These are phyloP conservation scores for Rauvolfia tetraphylla DNA, from an alignment of 257 asterid genomes.

Conservation along the genomic window DNA sequence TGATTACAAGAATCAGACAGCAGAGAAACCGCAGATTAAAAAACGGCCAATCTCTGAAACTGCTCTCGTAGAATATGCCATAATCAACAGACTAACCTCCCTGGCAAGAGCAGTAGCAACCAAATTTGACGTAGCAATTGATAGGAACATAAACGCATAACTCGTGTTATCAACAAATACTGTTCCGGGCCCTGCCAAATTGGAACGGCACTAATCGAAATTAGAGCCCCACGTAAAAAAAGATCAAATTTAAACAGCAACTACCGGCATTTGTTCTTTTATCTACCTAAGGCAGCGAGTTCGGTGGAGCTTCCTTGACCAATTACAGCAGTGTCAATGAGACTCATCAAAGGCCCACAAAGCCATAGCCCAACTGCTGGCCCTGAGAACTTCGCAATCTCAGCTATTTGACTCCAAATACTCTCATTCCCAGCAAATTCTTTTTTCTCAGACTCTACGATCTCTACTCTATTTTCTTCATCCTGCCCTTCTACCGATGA, in stretches of 20 bases:
- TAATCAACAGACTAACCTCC: conserved; percentile 40
- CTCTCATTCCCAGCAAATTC: conserved; percentile 56
- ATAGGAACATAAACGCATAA: conserved; percentile 89
- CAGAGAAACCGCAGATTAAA: background rate
- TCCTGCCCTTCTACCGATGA: conserved; percentile 28
- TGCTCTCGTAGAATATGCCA: background rate
- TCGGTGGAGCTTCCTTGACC: conserved; percentile 92
- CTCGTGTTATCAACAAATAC: conserved; percentile 82
- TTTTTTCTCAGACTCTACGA: conserved; percentile 28
- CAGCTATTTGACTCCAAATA: conserved; percentile 67
- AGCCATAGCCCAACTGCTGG: conserved; percentile 95
- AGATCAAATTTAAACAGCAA: background rate
- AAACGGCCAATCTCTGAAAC: background rate
- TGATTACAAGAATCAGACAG: background rate
- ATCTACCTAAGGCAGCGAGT: conserved; percentile 91
- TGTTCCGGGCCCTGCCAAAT: conserved; percentile 85
- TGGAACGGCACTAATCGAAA: background rate
- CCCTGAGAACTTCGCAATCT: conserved; percentile 90
- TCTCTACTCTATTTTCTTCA: conserved; percentile 20
- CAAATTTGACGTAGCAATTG: conserved; percentile 92
- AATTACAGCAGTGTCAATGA: conserved; percentile 87
- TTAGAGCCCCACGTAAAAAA: background rate
- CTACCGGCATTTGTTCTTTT: background rate
- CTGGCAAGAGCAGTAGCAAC: conserved; percentile 91
- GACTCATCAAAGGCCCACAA: conserved; percentile 94